These are phyloP conservation scores for Neurospora sp. DNA, from an alignment of 495 filamentous ascomycete species.

Conservation along the genomic window DNA sequence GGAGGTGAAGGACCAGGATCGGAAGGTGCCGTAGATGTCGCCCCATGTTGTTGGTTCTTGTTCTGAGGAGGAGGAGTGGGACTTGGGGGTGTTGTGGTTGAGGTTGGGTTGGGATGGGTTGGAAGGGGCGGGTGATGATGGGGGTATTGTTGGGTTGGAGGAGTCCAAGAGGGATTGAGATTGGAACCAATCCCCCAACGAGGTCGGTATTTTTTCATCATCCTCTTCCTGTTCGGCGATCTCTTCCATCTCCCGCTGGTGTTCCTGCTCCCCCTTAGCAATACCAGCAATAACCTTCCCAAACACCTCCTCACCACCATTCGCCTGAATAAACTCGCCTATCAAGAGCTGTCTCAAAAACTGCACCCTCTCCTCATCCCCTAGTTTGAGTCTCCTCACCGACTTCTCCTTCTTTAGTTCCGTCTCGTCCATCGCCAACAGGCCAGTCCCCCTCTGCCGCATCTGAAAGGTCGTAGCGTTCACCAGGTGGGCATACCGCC, in stretches of 20 bases:
- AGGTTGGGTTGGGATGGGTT: not conserved
- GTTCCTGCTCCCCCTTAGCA: not conserved
- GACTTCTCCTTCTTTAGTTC: not conserved
- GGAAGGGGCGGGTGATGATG: not conserved
- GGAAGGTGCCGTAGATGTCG: not conserved
- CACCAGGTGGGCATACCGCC: conserved; percentile 23
- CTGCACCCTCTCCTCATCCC: not conserved
- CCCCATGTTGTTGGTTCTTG: not conserved
- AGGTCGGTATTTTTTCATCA: not conserved
- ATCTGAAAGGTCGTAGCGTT: conserved; percentile 11
- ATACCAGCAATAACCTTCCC: not conserved
- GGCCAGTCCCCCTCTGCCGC: not conserved
- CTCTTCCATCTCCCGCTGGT: not conserved
- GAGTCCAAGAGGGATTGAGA: not conserved
- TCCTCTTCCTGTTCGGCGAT: not conserved
- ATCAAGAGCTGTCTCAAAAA: conserved; percentile 1
- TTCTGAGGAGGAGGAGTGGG: not conserved
- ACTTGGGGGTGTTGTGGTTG: not conserved
- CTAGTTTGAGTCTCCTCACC: not conserved
- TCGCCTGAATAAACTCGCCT: not conserved
- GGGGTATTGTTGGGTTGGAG: not conserved
- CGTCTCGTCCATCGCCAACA: not conserved
- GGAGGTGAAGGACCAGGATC: not conserved
- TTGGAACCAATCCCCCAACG: not conserved
- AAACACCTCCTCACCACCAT: not conserved